These are phyloP conservation scores for Lepidium sativum DNA, from an alignment of 345 rosid genomes.

Conservation along the genomic window DNA sequence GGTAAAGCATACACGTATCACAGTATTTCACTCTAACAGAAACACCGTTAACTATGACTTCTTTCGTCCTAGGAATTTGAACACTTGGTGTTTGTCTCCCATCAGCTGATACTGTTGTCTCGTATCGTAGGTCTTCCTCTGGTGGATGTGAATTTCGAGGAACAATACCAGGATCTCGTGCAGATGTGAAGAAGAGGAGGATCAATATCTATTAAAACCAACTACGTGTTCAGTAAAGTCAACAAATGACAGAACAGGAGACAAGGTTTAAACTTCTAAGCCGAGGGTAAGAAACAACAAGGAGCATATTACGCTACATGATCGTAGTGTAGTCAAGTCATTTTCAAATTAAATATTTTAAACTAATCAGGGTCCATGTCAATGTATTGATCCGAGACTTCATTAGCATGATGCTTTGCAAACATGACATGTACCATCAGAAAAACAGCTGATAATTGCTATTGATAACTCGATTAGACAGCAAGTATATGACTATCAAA, in stretches of 20 bases:
- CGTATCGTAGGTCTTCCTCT: slow-evolving; percentile 71
- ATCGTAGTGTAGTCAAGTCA: background rate
- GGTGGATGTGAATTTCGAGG: slow-evolving; percentile 96
- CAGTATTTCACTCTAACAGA: slow-evolving; percentile 85
- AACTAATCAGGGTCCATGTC: background rate
- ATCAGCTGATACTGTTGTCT: slow-evolving; percentile 41
- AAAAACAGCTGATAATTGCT: background rate
- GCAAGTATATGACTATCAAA: background rate
- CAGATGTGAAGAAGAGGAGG: slow-evolving; percentile 83
- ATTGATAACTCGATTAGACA: background rate
- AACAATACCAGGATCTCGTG: slow-evolving; percentile 90
- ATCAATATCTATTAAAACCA: slow-evolving; percentile 60
- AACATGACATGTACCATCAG: background rate
- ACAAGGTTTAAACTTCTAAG: background rate
- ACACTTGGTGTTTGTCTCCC: slow-evolving; percentile 89
- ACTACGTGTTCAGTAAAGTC: slow-evolving; percentile 2
- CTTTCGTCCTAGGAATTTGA: slow-evolving; percentile 84
- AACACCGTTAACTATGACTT: slow-evolving; percentile 73
- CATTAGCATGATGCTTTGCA: background rate
- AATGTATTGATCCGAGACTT: background rate
- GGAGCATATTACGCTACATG: background rate
- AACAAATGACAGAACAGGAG: background rate
- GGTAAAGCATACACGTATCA: slow-evolving; percentile 96
- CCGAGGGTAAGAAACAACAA: background rate
- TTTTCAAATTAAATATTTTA: background rate